Evolutionary conservation across 78 protist genomes (phyloP).

Genomic region (Mantamonas sphyraenae): DNA sequence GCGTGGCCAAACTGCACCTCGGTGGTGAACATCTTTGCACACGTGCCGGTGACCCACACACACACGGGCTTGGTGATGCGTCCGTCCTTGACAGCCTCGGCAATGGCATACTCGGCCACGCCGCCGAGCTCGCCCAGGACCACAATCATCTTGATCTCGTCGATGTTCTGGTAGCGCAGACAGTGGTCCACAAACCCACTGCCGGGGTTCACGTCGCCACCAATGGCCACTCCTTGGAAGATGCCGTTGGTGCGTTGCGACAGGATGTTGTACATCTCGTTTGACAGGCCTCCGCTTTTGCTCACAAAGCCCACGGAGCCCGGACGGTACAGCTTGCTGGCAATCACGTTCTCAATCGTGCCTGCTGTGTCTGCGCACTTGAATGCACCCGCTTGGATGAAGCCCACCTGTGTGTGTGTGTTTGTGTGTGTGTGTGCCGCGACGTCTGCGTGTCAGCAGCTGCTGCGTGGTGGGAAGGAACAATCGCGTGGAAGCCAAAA

Average conservation of each 20-base stretch:
- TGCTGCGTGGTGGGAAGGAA: too few species aligned
- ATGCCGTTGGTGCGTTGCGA: constrained; percentile 81
- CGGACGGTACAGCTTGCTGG: constrained; percentile 82
- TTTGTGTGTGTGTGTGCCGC: too few species aligned
- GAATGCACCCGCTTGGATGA: constrained; percentile 78
- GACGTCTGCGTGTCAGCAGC: too few species aligned
- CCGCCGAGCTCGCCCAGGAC: constrained; percentile 91
- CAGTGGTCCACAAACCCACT: constrained; percentile 71
- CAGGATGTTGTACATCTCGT: constrained; percentile 84
- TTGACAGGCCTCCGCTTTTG: constrained; percentile 80
- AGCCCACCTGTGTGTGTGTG: too few species aligned
- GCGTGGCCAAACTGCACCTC: constrained; percentile 84
- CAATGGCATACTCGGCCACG: constrained; percentile 74
- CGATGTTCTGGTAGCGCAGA: constrained; percentile 38
- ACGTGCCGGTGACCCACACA: constrained; percentile 87
- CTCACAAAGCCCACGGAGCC: constrained; percentile 85
- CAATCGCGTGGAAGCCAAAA: constrained; percentile 55
- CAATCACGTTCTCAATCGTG: constrained; percentile 80
- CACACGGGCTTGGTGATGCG: constrained; percentile 81
- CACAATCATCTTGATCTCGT: constrained; percentile 69
- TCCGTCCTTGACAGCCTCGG: constrained; percentile 66
- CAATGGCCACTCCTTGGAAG: constrained; percentile 88
- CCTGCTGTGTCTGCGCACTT: constrained; percentile 90
- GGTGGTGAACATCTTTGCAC: constrained; percentile 55
- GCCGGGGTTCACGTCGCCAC: constrained; percentile 90